These are phyloP conservation scores for Acarospora socialis DNA, from an alignment of 2,329 filamentous ascomycete genomes.

Conservation along the genomic window DNA sequence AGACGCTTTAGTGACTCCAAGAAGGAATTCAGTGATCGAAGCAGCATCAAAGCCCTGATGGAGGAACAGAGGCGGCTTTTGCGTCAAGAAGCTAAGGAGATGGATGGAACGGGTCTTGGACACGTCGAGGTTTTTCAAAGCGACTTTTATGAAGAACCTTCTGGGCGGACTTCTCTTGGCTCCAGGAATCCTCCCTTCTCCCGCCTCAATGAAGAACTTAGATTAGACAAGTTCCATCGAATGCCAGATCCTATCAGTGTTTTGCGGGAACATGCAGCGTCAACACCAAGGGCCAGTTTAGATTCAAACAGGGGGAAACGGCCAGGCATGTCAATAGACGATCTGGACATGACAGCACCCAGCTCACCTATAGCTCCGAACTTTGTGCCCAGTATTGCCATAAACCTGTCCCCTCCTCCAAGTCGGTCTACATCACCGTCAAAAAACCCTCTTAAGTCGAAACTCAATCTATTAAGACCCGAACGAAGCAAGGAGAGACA, in stretches of 20 bases:
- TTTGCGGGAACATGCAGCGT: background rate
- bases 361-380: constrained; percentile 25
- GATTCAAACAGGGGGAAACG: constrained; percentile 37
- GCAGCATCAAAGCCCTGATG: no score
- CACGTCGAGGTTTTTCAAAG: no score
- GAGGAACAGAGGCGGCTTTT: no score
- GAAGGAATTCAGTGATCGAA: no score
- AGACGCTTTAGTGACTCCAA: no score
- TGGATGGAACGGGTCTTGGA: no score
- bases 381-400: constrained; percentile 44
- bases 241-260: no score
- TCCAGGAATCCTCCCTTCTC: background rate
- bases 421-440: constrained; percentile 51
- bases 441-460: constrained; percentile 36
- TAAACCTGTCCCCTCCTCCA: constrained; percentile 47
- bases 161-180: no score
- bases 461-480: constrained; percentile 27
- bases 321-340: constrained; percentile 32
- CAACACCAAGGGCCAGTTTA: constrained; percentile 25
- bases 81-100: no score
- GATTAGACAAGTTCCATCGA: no score
- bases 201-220: background rate
- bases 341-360: constrained; percentile 30
- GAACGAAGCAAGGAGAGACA: constrained; percentile 26
- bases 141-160: no score